Base-by-base conservation (phyloP, 306 rosid species). In the Mimosa pudica region DNA sequence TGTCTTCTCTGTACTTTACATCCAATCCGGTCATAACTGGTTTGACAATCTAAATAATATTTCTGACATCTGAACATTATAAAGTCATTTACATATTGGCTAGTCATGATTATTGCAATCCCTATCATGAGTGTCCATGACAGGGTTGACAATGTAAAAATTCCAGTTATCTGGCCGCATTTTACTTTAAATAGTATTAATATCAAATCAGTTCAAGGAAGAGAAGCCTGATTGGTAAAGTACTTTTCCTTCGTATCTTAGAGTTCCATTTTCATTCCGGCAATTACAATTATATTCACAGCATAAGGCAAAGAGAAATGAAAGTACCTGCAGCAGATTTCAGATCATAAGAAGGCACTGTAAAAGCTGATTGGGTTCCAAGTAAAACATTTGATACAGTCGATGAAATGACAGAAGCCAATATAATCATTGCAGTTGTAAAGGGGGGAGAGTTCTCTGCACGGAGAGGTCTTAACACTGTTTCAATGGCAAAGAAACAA, bases 401-500 rank as follows among this genome's bases (percentile, higher is more conserved):
- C 24, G 99, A 95, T 7, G 99, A 95, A 74, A 95, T 87, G 78
- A 95, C 99, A 84, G 99, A 95, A 84, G 99, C 98, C 96, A 95
- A 84, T 80, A 95, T 95, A 85, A 95, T 95, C 99, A 95, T 95
- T 78, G 99, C 99, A 73, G 99, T 95, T 12, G 98, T 95, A 87
- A 93, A 91, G 30, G 99, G 99, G 79, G 99, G 98, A 68, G 99
- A 95, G 73, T 95, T 95, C 82, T 95, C 99, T 2, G 99, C 99
- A 69, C 92, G 97, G 74, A 86, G 96, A 75, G 99, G 98, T 83
- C 98, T 88, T 73, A 93, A 77, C 74, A 95, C 99, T 47, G 99
- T 95, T 91, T 95, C 99, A 84, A 95, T 95, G 45, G 99, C 98
- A 45, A 95, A 95, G 90, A 95, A 95, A 85, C 99, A 93, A 71